Evolutionary conservation across 257 asterid species (phyloP).

Genomic region (Gentiana dahurica): DNA sequence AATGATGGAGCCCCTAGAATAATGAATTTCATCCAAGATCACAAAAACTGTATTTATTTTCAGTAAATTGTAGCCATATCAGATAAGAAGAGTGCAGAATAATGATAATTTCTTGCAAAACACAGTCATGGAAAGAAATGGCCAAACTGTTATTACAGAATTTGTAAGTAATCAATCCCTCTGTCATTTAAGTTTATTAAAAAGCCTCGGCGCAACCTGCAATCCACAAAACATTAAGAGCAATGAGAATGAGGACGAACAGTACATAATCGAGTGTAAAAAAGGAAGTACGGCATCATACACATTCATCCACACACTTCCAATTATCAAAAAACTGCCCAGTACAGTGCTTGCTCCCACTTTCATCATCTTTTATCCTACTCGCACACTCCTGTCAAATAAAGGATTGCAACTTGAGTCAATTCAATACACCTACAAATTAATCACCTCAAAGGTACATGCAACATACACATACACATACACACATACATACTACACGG

Average conservation of each 20-base stretch:
- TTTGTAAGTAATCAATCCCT: background rate
- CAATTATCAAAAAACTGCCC: constrained; percentile 87
- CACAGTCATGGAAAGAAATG: background rate
- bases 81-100: constrained; percentile 7
- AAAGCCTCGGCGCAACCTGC: constrained; percentile 42
- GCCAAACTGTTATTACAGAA: too few species aligned
- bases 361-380: constrained; percentile 65
- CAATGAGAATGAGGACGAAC: constrained; percentile 4
- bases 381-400: constrained; percentile 46
- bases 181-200: constrained; percentile 42
- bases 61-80: too few species aligned
- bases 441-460: too few species aligned
- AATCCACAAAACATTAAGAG: constrained; percentile 1
- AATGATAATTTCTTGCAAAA: constrained; percentile 13
- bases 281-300: constrained; percentile 19
- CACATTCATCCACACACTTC: constrained; percentile 72
- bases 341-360: constrained; percentile 74
- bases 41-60: too few species aligned
- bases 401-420: background rate
- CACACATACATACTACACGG: too few species aligned
- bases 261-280: background rate
- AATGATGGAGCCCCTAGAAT: too few species aligned
- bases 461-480: too few species aligned
- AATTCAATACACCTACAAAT: too few species aligned
- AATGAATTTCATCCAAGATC: too few species aligned